phyloP scores from a whole-genome alignment of 306 rosid genomes.

The Gastrolobium bilobum region DNA sequence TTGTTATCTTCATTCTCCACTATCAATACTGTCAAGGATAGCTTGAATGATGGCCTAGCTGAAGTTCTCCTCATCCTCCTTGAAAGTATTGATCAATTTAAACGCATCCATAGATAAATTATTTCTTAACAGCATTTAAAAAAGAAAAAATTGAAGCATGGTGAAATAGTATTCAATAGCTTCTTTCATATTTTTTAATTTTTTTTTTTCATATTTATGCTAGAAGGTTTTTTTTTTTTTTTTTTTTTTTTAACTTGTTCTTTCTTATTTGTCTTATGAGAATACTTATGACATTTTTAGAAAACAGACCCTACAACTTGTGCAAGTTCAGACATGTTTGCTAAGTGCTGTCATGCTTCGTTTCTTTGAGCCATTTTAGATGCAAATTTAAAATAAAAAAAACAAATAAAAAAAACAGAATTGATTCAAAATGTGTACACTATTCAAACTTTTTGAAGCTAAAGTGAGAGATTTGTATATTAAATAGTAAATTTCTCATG shows the following conservation, averaged over 20 bases:
- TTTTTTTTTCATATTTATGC: not conserved
- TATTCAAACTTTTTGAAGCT: constrained; percentile 78
- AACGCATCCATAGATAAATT: constrained; percentile 85
- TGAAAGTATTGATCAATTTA: constrained; percentile 86
- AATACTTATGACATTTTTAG: constrained; percentile 6
- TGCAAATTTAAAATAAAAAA: constrained; percentile 63
- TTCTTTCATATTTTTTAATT: not conserved
- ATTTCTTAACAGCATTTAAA: constrained; percentile 18
- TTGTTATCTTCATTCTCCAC: constrained; percentile 85
- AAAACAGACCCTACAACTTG: constrained; percentile 79
- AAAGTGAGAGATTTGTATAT: constrained; percentile 64
- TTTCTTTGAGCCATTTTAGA: constrained; percentile 96
- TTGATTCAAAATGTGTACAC: constrained; percentile 90
- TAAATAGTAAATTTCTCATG: constrained; percentile 21
- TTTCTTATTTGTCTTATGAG: constrained; percentile 4
- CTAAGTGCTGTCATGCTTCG: constrained; percentile 97
- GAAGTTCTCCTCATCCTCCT: constrained; percentile 84
- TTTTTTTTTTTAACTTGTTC: constrained; percentile 12
- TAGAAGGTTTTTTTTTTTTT: not conserved
- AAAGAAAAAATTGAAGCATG: not conserved
- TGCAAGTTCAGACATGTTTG: constrained; percentile 99
- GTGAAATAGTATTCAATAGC: not conserved
- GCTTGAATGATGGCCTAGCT: constrained; percentile 79
- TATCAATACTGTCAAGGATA: constrained; percentile 83
- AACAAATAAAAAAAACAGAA: constrained; percentile 76